phyloP scores from a whole-genome alignment of 768 basidiomycete species.

The Boletus pseudo-olivaceus region DNA sequence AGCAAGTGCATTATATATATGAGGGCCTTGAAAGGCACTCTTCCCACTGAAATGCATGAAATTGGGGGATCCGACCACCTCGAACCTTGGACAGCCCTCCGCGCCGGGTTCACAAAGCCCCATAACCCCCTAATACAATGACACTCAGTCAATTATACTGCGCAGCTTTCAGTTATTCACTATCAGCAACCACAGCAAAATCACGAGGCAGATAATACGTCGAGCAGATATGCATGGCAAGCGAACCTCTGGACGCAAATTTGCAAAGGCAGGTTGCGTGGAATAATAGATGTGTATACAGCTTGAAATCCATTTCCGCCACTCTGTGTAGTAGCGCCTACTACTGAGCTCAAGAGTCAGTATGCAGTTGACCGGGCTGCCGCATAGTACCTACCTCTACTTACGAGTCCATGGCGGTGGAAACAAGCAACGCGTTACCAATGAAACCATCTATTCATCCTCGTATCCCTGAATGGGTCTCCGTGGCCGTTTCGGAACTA shows the following conservation, averaged over 20 bases:
- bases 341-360: background rate
- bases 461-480: constrained; percentile 72
- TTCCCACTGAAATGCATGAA: background rate
- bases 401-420: background rate
- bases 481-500: constrained; percentile 72
- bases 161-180: background rate
- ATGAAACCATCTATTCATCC: constrained; percentile 40
- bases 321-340: constrained; percentile 4
- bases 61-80: background rate
- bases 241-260: background rate
- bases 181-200: background rate
- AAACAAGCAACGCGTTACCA: background rate
- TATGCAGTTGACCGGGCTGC: background rate
- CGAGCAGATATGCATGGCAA: background rate
- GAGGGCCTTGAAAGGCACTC: background rate
- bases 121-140: no score
- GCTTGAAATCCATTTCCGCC: background rate
- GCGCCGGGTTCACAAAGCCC: background rate
- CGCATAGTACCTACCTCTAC: constrained; percentile 6
- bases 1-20: no score
- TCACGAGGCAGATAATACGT: background rate
- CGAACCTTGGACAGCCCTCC: background rate
- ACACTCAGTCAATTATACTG: background rate
- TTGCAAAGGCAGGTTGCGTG: background rate
- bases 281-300: constrained; percentile 7